Conservation (phyloP, 2,329 filamentous ascomycete species). For the Fusarium mexicanum region DNA sequence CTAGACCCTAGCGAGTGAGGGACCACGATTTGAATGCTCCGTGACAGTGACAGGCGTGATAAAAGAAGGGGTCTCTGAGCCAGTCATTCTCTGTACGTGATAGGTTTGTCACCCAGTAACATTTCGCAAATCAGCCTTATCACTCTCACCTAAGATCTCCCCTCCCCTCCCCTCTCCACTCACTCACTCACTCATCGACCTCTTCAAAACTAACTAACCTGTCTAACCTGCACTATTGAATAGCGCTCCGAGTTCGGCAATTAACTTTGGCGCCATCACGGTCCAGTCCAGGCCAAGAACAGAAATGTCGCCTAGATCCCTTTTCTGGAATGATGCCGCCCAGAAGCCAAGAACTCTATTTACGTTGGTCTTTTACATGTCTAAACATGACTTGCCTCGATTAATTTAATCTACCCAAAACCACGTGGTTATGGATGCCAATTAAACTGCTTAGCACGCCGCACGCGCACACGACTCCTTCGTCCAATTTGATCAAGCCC, state of each 20-base stretch:
- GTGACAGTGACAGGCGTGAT: not conserved
- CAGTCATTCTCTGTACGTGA: constrained; percentile 1
- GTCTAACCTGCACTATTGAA: not conserved
- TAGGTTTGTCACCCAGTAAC: not conserved
- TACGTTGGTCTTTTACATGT: not conserved
- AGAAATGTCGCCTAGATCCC: constrained; percentile 1
- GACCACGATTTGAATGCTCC: not conserved
- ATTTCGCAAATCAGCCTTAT: not conserved
- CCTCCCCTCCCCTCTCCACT: not conserved
- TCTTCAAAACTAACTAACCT: not conserved
- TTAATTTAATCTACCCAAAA: not conserved
- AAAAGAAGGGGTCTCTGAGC: not conserved
- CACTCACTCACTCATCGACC: not conserved
- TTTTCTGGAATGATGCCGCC: constrained; percentile 9
- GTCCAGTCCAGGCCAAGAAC: not conserved
- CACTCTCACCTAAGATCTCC: not conserved
- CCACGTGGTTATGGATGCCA: not conserved
- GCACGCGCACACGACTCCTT: constrained; percentile 7
- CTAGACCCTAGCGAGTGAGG: constrained; percentile 1
- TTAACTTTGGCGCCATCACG: constrained; percentile 10
- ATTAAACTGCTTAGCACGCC: constrained; percentile 18
- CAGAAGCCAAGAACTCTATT: not conserved
- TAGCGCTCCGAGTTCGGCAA: not conserved
- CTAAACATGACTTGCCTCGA: not conserved
- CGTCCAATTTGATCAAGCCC: constrained; percentile 7